Conservation (phyloP, 2,329 filamentous ascomycete genomes). For the Exophiala dermatitidis region DNA sequence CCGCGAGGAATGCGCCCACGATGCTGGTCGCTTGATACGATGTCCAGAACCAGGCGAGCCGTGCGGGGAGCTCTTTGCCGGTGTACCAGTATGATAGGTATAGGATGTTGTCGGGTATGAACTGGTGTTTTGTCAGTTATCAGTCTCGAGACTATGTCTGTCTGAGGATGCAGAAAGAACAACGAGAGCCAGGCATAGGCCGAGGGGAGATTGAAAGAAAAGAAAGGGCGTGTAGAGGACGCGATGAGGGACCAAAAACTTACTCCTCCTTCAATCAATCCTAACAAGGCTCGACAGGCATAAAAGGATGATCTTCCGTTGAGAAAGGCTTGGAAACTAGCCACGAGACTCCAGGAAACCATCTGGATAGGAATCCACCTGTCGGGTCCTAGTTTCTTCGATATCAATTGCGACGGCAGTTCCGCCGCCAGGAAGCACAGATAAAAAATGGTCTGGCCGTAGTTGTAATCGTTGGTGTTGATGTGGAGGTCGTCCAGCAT, state of each 20-base stretch:
- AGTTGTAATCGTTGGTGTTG: conserved; percentile 31
- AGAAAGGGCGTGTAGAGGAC: too few species aligned
- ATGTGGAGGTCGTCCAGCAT: conserved; percentile 41
- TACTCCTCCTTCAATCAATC: conserved; percentile 40
- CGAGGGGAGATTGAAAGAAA: too few species aligned
- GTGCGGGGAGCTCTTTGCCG: conserved; percentile 33
- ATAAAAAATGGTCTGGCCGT: conserved; percentile 51
- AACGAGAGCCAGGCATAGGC: too few species aligned
- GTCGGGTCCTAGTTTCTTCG: conserved; percentile 49
- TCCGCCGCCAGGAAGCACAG: conserved; percentile 48
- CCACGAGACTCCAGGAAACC: conserved; percentile 32
- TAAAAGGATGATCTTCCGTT: conserved; percentile 38
- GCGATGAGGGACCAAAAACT: neutral
- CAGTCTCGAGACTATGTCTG: too few species aligned
- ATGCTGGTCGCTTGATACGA: conserved; percentile 37
- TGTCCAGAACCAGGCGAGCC: conserved; percentile 59
- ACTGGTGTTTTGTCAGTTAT: conserved; percentile 19
- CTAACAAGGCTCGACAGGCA: conserved; percentile 39
- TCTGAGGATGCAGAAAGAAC: too few species aligned
- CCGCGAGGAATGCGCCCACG: conserved; percentile 40
- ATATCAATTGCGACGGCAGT: conserved; percentile 51
- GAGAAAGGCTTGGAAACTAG: conserved; percentile 39
- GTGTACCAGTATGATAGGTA: conserved; percentile 69
- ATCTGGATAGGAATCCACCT: conserved; percentile 52
- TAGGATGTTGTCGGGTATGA: conserved; percentile 34